Evolutionary conservation across 495 filamentous ascomycete species (phyloP), one percentile per base, ranked within the genome.

Genomic region (Aspergillus bertholletiae): DNA sequence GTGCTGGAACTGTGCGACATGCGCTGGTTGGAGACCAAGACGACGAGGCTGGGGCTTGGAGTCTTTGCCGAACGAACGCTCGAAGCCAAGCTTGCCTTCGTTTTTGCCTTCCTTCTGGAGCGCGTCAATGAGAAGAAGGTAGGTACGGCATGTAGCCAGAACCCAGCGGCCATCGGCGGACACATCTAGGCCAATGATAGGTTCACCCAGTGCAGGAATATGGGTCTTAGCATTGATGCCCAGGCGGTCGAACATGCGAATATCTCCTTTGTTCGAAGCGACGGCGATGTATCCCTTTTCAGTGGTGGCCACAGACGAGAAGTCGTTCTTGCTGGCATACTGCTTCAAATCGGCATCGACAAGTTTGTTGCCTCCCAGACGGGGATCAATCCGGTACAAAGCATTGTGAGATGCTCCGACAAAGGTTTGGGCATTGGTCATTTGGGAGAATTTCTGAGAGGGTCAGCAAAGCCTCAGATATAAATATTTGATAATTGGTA

Each of bases 151-250:
- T 0, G 94, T 98, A 20, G 87, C 95, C 15, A 98, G 84, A 13
- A 98, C 79, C 93, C 93, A 98, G 58, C 90, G 86, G 50, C 94
- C 94, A 71, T 98, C 91, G 22, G 92, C 93, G 48, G 88, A 92
- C 20, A 96, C 90, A 66, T 98, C 94, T 30, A 97, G 79, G 57
- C 95, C 94, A 54, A 96, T 89, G 64, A 97, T 97, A 35, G 91
- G 82, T 64, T 98, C 94, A 51, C 94, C 94, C 46, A 98, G 85
- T 15, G 95, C 93, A 6, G 94, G 94, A 58, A 98, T 92, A 53
- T 92, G 88, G 1, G 94, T 97, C 78, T 98, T 98, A 17, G 94
- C 94, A 62, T 96, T 96, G 73, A 97, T 93, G 13, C 95, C 95
- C 2, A 97, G 82, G 28, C 90, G 88, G 70, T 98, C 95, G 64